Evolutionary conservation across 1,284 basidiomycete species (phyloP).

Genomic region (Cystobasidium sp.): DNA sequence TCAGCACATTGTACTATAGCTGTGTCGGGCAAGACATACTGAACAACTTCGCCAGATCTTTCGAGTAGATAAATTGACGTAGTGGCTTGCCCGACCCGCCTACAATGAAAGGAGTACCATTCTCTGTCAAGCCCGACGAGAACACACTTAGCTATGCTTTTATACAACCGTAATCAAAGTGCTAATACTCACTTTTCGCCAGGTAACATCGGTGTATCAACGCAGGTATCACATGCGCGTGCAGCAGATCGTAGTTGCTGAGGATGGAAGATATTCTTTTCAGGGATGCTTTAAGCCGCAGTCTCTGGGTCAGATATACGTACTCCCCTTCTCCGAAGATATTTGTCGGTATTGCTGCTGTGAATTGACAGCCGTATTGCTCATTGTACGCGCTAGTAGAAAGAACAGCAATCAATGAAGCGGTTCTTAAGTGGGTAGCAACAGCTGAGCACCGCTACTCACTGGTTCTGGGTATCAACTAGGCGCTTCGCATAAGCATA

Average conservation of each 20-base stretch:
- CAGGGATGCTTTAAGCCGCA: constrained; percentile 64
- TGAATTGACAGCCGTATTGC: constrained; percentile 86
- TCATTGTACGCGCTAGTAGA: constrained; percentile 78
- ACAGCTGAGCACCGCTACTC: constrained; percentile 50
- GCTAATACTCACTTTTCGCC: constrained; percentile 71
- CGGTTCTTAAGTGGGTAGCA: too few relatives aligned
- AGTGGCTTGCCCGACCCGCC: constrained; percentile 82
- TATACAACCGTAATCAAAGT: neutral
- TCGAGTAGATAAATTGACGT: constrained; percentile 91
- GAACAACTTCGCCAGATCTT: constrained; percentile 86
- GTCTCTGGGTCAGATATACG: too few relatives aligned
- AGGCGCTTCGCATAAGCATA: constrained; percentile 91
- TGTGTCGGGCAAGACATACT: constrained; percentile 5
- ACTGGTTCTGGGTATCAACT: constrained; percentile 91
- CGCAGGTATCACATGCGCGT: constrained; percentile 86
- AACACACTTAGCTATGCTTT: neutral
- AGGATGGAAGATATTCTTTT: neutral
- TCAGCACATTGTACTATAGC: neutral
- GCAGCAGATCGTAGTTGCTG: constrained; percentile 70
- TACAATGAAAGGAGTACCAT: constrained; percentile 78
- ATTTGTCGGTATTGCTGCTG: constrained; percentile 89
- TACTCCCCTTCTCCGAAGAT: constrained; percentile 67
- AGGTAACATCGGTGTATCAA: constrained; percentile 86
- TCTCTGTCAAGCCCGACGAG: constrained; percentile 63
- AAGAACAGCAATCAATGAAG: neutral